phyloP scores from a whole-genome alignment of 2,329 filamentous ascomycete species.

The Cercospora citrullina region DNA sequence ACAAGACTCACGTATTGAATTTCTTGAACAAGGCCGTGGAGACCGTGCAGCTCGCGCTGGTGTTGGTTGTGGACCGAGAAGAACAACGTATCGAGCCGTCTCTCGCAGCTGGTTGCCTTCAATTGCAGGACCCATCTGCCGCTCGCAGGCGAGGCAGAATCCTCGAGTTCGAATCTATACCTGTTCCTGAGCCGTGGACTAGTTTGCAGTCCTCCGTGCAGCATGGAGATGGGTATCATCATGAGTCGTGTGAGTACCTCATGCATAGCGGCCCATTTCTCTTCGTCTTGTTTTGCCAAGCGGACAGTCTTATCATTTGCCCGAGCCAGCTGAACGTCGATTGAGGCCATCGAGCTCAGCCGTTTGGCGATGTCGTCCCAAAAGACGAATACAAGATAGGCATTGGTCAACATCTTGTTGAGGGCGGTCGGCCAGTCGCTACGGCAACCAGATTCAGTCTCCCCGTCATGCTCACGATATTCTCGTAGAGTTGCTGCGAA shows the following conservation, averaged over 20 bases:
- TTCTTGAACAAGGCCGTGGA: constrained; percentile 30
- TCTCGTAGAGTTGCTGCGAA: constrained; percentile 51
- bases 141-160: constrained; percentile 4
- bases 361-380: constrained; percentile 26
- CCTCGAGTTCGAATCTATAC: constrained; percentile 12
- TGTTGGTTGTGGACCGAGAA: constrained; percentile 35
- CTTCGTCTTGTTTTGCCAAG: constrained; percentile 41
- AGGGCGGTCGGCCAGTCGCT: constrained; percentile 20
- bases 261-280: constrained; percentile 45
- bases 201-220: constrained; percentile 21
- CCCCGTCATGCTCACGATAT: constrained; percentile 49
- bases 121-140: constrained; percentile 9
- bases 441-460: constrained; percentile 31
- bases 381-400: constrained; percentile 23
- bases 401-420: constrained; percentile 24
- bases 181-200: constrained; percentile 27
- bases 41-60: constrained; percentile 26
- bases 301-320: constrained; percentile 41
- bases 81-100: constrained; percentile 21
- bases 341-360: constrained; percentile 22
- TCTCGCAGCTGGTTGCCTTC: constrained; percentile 12
- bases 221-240: constrained; percentile 10
- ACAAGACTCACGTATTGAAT: constrained; percentile 23
- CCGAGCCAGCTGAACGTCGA: constrained; percentile 43
- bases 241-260: constrained; percentile 23